Percentiles rank a stretch among this genome's conserved stretches.
phyloP scores from a whole-genome alignment of 202 grass and related monocot genomes.

The Panicum virgatum region DNA sequence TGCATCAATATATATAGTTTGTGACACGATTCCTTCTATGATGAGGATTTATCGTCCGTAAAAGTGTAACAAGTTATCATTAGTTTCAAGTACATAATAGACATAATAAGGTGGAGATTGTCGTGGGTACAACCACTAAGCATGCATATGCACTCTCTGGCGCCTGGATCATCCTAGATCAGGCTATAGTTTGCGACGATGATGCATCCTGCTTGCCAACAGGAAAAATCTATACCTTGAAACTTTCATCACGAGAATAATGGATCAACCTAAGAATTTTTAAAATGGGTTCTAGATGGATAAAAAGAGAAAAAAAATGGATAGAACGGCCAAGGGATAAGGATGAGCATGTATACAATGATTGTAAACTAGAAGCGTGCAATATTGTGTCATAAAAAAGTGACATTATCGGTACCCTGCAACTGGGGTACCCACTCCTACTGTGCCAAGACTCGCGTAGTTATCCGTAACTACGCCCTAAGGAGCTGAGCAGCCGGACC shows the following conservation, averaged over 20 bases:
- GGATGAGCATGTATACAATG: neutral
- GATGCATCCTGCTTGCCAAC: neutral
- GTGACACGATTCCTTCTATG: constrained; percentile 1
- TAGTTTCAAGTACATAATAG: neutral
- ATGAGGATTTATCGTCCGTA: neutral
- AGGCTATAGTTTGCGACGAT: neutral
- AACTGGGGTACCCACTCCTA: too few species aligned
- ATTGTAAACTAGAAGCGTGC: neutral
- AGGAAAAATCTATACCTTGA: neutral
- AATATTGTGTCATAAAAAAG: neutral
- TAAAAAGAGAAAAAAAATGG: neutral
- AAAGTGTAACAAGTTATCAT: neutral
- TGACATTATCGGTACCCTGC: too few species aligned
- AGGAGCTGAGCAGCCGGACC: too few species aligned
- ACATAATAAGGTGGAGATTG: constrained; percentile 27
- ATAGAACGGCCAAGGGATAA: neutral
- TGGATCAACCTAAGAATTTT: neutral
- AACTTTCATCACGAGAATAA: too few species aligned
- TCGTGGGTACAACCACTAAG: neutral
- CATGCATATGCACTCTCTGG: neutral
- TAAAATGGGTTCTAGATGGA: neutral
- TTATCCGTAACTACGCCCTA: too few species aligned
- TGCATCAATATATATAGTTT: constrained; percentile 12
- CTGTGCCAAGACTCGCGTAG: too few species aligned
- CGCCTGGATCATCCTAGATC: neutral